Conservation (phyloP, 257 asterid genomes). For the Capsicum chinense region DNA sequence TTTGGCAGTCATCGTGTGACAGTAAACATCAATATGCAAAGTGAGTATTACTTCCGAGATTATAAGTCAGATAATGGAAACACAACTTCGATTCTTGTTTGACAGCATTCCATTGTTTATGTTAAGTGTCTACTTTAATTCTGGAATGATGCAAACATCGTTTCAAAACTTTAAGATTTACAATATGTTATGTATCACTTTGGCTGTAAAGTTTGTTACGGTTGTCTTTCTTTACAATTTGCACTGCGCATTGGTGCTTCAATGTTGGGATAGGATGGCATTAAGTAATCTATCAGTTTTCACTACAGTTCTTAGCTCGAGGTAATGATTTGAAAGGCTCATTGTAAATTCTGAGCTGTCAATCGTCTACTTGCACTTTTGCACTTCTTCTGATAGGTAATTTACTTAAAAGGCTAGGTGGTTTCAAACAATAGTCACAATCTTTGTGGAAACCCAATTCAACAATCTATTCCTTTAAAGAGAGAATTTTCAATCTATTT, state of each 20-base stretch:
- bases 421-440: neutral
- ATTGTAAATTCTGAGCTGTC: neutral
- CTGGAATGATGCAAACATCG: neutral
- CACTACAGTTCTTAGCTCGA: neutral
- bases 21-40: slow-evolving; percentile 18
- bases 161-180: neutral
- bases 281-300: neutral
- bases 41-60: slow-evolving; percentile 2
- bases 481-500: neutral
- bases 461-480: neutral
- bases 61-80: slow-evolving; percentile 19
- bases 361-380: neutral
- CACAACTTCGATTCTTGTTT: neutral
- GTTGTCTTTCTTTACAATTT: neutral
- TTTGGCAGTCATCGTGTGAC: slow-evolving; percentile 17
- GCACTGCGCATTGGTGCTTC: neutral
- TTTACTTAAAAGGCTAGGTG: neutral
- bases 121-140: neutral
- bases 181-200: neutral
- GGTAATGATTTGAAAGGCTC: neutral
- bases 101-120: neutral
- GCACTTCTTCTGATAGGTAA: neutral
- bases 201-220: neutral
- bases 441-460: neutral
- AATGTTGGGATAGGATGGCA: neutral